Base-by-base conservation (phyloP, 306 rosid genomes). In the Medicago ruthenica region DNA sequence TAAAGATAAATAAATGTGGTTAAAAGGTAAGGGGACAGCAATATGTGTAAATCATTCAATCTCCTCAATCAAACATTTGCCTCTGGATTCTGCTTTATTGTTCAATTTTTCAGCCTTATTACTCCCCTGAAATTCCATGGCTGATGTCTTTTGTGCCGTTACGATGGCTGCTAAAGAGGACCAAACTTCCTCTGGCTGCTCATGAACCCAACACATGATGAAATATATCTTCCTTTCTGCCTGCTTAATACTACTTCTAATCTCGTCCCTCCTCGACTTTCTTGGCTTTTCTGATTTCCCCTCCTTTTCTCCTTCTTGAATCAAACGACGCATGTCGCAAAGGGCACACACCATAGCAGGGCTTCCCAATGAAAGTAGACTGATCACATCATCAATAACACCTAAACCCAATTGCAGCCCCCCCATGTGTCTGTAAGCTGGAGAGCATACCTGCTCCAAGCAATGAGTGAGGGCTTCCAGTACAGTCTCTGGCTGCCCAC, bases 201-300 rank as follows among this genome's bases (percentile, higher is more conserved):
- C 97, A 42, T 88, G 90, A 53, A 91, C 97, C 97, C 97, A 91
- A 80, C 91, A 94, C 96, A 88, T 87, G 57, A 89, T 81, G 86
- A 91, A 94, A 80, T 79, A 85, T 66, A 83, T 67, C 86, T 92
- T 95, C 83, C 92, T 87, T 71, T 87, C 89, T 5, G 97, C 96
- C 59, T 47, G 76, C 83, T 89, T 92, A 34, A 92, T 86, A 86
- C 86, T 83, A 53, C 89, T n/a, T n/a, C n/a, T 83, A 69, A 67
- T 81, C 68, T 80, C 95, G 71, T 64, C 76, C 84, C 61, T 78
- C 40, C 77, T 61, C 13, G 34, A 76, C 77, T 86, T 92, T 44
- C 47, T 84, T 0, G 84, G 71, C 69, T 85, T 90, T 76, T 88
- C 92, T 34, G 83, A 75, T 79, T 85, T 95, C 62, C 78, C 71